Base-by-base conservation (phyloP, 768 basidiomycete species). In the Flagelloscypha sp. region DNA sequence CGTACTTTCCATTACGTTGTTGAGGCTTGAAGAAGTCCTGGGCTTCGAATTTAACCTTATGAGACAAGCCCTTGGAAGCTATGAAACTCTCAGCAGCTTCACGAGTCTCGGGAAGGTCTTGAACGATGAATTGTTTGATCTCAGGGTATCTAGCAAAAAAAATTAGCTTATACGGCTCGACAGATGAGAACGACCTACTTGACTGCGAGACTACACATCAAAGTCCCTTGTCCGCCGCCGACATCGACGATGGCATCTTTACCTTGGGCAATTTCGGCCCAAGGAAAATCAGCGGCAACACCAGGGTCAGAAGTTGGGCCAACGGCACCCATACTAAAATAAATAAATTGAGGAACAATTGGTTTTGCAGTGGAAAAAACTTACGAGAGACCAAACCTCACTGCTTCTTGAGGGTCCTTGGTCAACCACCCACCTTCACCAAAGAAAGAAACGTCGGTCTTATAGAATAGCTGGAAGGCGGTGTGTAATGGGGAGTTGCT, bases 1-100 rank as follows among this genome's bases (percentile, higher is more conserved):
- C 47, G 42, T 61, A 59, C 44, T 58, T 61, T 7, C 59, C 59
- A 27, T 57, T 61, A 23, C 59, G 57, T 40, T 59, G 53, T 29
- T 65, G 61, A n/a, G 62, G 60, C 28, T 50, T 53, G 49, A 63
- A 65, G 45, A 63, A 59, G 43, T 63, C 56, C 22, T 63, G 61
- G 1, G 48, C 53, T 41, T 65, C 62, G 27, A 63, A 59, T 29
- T 51, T 56, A 15, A 65, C 54, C 12, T 54, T 48, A 38, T 48
- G 49, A 10, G 44, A 37, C n/a, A 63, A 39, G 12, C 51, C 54
- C 34, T 57, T 56, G 7, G 59, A 60, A 3, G 51, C 46, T 33
- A 58, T 60, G 32, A 51, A 57, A 4, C 54, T 46, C 33, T 55
- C 59, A 5, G 62, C 61, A 3, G 54, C 54, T 35, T 55, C 55